Percentiles rank a stretch among this genome's conserved stretches.
Evolutionary conservation across 2,329 filamentous ascomycete genomes (phyloP).

Genomic region (Hymenoscyphus fructigenus): DNA sequence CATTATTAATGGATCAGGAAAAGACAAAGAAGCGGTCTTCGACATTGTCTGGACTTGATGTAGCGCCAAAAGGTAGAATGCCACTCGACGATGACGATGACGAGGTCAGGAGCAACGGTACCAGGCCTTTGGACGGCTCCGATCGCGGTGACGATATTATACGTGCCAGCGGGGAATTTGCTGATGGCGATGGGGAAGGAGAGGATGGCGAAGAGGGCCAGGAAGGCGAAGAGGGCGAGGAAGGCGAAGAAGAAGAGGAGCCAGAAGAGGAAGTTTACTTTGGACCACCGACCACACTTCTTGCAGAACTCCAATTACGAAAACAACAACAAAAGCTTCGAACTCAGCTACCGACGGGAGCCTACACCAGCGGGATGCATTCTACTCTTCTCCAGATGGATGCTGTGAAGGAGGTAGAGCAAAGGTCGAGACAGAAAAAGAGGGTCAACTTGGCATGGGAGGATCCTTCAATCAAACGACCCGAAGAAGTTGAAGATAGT

Average conservation of each 20-base stretch:
- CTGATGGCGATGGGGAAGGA: neutral
- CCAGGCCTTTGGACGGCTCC: slow-evolving; percentile 23
- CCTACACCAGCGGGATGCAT: slow-evolving; percentile 75
- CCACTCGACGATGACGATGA: slow-evolving; percentile 31
- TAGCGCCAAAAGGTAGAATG: slow-evolving; percentile 18
- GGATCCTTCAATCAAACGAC: slow-evolving; percentile 53
- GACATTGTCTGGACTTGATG: slow-evolving; percentile 29
- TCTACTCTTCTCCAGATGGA: slow-evolving; percentile 89
- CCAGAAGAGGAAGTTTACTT: slow-evolving; percentile 54
- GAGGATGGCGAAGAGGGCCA: slow-evolving; percentile 10
- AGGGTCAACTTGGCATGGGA: slow-evolving; percentile 92
- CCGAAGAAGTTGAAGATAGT: slow-evolving; percentile 48
- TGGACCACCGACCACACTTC: slow-evolving; percentile 80
- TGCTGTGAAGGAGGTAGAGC: slow-evolving; percentile 82
- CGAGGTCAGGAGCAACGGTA: slow-evolving; percentile 26
- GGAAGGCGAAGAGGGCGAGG: slow-evolving; percentile 18
- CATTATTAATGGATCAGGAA: slow-evolving; percentile 20
- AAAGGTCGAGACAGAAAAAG: slow-evolving; percentile 69
- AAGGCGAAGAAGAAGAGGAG: slow-evolving; percentile 24
- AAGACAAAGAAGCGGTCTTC: slow-evolving; percentile 23
- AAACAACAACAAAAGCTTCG: slow-evolving; percentile 85
- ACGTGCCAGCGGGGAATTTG: slow-evolving; percentile 17
- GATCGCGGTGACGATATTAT: slow-evolving; percentile 20
- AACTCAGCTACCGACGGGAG: slow-evolving; percentile 64
- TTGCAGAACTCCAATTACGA: slow-evolving; percentile 87